phyloP scores from a whole-genome alignment of 345 rosid genomes.

The Jatropha curcas region DNA sequence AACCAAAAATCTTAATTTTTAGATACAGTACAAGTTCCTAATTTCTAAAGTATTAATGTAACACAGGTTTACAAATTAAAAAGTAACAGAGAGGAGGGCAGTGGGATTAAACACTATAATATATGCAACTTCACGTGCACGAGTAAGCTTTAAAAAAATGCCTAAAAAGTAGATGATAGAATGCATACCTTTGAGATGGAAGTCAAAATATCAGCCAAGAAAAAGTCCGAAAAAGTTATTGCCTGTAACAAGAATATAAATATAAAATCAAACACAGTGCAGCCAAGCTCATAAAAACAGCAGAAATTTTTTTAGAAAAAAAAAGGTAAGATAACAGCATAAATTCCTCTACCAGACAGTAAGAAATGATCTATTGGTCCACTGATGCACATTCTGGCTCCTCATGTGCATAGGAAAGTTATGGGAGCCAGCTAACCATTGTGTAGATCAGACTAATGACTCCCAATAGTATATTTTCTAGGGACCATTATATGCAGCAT shows the following conservation, averaged over 20 bases:
- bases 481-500: neutral
- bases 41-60: neutral
- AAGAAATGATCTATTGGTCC: neutral
- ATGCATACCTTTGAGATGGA: slow-evolving; percentile 88
- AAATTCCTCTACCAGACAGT: neutral
- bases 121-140: neutral
- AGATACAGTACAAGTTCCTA: neutral
- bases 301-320: neutral
- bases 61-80: neutral
- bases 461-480: neutral
- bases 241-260: slow-evolving; percentile 47
- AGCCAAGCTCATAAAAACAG: too few relatives aligned
- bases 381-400: neutral
- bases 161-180: slow-evolving; percentile 9
- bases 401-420: neutral
- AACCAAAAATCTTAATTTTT: neutral
- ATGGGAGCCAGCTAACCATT: neutral
- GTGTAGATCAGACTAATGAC: neutral
- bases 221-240: slow-evolving; percentile 85
- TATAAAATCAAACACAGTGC: slow-evolving; percentile 3
- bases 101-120: neutral
- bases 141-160: neutral
- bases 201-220: slow-evolving; percentile 89
- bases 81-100: too few relatives aligned
- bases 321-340: neutral